Evolutionary conservation across 495 filamentous ascomycete species (phyloP).

Genomic region (Xylaria grammica): DNA sequence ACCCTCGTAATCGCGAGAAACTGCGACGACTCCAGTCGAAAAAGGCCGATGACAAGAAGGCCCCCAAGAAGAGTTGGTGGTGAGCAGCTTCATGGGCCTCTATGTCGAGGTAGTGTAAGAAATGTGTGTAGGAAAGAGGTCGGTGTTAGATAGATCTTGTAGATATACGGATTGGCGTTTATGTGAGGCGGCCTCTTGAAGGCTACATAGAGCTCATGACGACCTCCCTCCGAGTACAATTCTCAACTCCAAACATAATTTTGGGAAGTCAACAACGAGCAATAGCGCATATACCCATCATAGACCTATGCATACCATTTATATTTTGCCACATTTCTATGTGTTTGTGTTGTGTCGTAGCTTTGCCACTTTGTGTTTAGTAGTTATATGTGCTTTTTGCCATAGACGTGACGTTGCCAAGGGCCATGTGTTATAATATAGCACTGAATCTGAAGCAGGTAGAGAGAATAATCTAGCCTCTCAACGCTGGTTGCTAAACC

Average conservation of each 20-base stretch:
- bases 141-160: slow-evolving; percentile 1
- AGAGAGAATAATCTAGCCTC: too few species aligned
- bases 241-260: slow-evolving; percentile 7
- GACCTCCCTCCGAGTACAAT: slow-evolving; percentile 1
- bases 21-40: slow-evolving; percentile 51
- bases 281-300: slow-evolving; percentile 23
- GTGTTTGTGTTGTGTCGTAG: not conserved
- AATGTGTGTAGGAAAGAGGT: not conserved
- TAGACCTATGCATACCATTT: slow-evolving; percentile 9
- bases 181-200: not conserved
- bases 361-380: not conserved
- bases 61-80: slow-evolving; percentile 41
- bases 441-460: too few species aligned
- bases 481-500: too few species aligned
- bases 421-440: too few species aligned
- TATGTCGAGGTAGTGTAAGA: not conserved
- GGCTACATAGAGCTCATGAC: not conserved
- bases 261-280: not conserved
- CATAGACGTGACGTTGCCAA: too few species aligned
- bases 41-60: slow-evolving; percentile 43
- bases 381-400: too few species aligned
- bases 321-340: not conserved
- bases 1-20: slow-evolving; percentile 52
- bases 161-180: slow-evolving; percentile 14
- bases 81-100: not conserved